Evolutionary conservation across 2,329 filamentous ascomycete genomes (phyloP), one percentile per base, ranked within the genome.

Genomic region (Triangularia setosa): DNA sequence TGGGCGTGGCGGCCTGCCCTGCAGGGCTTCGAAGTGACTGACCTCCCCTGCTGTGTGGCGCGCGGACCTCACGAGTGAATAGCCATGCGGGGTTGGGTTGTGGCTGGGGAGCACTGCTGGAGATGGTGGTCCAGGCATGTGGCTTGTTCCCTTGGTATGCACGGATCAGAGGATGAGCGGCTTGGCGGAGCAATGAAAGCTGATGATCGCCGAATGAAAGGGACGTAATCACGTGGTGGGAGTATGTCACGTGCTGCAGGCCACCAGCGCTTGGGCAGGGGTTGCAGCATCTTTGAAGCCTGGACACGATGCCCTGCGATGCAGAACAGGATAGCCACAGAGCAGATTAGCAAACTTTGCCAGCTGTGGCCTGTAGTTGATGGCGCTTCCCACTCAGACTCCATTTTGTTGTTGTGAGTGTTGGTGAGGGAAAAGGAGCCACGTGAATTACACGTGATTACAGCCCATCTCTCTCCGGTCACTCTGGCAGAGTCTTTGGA

Each of bases 1-100:
- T 69, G 68, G 68, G 68, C 64, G 68, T 48, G 40, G 40, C 40
- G 40, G 21, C 68, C 67, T 70, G 48, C 61, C 56, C 58, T 63
- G 57, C 67, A 66, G 69, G 69, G 68, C 66, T 68, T 68, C 61
- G 57, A 52, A 48, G 18, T 48, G 40, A 63, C 64, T 58, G 28
- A 65, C 24, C 59, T 27, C 30, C 53, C 6, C 27, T 35, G 21
- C 4, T 12, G 21, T 12, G 30, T n/a, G 16, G 2, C 40, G 40
- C 40, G 40, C 18, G 6, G 40, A 8, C 33, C 16, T n/a, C 33
- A n/a, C 16, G 14, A n/a, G 33, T 40, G 33, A 40, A n/a, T n/a
- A 14, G 12, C 33, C 2, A 2, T n/a, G 40, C 21, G 40, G 40
- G 40, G 8, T 6, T 21, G n/a, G 4, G 6, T 3, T 48, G n/a